Evolutionary conservation across 441 rosid species (phyloP).

Genomic region (Adansonia rubrostipa): DNA sequence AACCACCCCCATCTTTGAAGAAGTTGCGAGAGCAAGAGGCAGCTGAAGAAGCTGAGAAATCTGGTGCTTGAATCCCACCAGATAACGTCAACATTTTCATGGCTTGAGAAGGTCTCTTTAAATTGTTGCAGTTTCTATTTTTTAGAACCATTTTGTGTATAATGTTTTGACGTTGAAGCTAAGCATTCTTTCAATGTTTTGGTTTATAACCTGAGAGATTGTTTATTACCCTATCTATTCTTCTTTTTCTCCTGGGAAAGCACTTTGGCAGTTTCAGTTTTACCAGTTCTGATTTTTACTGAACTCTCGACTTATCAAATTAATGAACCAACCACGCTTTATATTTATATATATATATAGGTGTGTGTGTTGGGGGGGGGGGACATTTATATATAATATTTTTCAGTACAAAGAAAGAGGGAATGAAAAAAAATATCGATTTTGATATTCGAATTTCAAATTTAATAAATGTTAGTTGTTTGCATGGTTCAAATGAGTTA

Average conservation of each 20-base stretch:
- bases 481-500: too few relatives aligned
- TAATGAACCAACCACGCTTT: too few relatives aligned
- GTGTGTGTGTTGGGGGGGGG: too few relatives aligned
- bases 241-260: not conserved
- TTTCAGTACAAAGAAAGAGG: too few relatives aligned
- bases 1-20: conserved; percentile 77
- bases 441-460: too few relatives aligned
- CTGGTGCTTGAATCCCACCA: conserved; percentile 51
- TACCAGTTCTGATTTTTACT: not conserved
- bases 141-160: conserved; percentile 1
- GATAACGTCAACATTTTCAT: conserved; percentile 15
- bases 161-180: not conserved
- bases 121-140: not conserved
- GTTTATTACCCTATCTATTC: not conserved
- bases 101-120: conserved; percentile 1
- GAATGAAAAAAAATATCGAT: too few relatives aligned
- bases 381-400: too few relatives aligned
- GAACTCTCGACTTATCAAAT: not conserved
- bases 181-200: not conserved
- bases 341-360: too few relatives aligned
- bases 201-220: not conserved
- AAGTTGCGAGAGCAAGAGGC: conserved; percentile 81
- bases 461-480: too few relatives aligned
- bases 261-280: not conserved
- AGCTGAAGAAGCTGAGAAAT: conserved; percentile 75